Conservation (phyloP, 192 early-diverging fungal genomes). For the Mortierella hygrophila region DNA sequence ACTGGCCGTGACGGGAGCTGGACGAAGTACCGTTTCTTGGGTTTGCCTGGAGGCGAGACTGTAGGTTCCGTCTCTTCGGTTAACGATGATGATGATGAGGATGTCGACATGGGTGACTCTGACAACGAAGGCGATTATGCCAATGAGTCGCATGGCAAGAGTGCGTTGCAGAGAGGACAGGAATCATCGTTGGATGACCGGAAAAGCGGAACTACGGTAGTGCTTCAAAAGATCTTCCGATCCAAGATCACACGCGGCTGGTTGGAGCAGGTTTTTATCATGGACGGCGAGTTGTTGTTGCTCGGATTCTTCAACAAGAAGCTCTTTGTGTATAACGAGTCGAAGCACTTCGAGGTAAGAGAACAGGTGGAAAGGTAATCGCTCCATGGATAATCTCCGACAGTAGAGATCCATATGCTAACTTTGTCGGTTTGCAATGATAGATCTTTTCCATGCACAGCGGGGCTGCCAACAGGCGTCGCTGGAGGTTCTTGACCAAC, state of each 20-base stretch:
- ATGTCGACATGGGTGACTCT: slow-evolving; percentile 4
- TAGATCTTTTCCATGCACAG: slow-evolving; percentile 76
- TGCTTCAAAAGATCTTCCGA: slow-evolving; percentile 64
- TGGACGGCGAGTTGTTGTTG: slow-evolving; percentile 67
- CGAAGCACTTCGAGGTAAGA: slow-evolving; percentile 71
- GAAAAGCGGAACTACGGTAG: slow-evolving; percentile 35
- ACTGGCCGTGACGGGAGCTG: slow-evolving; percentile 78
- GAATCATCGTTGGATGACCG: slow-evolving; percentile 5
- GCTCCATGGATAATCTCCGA: not conserved
- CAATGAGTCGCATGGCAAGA: not conserved
- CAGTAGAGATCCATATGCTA: not conserved
- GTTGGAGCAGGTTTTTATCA: slow-evolving; percentile 71
- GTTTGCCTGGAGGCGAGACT: slow-evolving; percentile 30
- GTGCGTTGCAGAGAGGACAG: not conserved
- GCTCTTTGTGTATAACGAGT: slow-evolving; percentile 79
- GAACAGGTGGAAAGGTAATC: not conserved
- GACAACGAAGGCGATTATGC: not conserved
- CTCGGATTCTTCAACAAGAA: slow-evolving; percentile 82
- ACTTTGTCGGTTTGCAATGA: not conserved
- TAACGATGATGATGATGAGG: slow-evolving; percentile 1
- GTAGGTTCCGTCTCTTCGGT: slow-evolving; percentile 4
- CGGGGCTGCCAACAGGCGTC: slow-evolving; percentile 76
- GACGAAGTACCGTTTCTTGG: slow-evolving; percentile 62
- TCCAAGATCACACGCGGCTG: slow-evolving; percentile 83
- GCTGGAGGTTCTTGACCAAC: slow-evolving; percentile 74